These are phyloP conservation scores for Zizania palustris DNA, from an alignment of 202 grass and related monocot genomes.

Conservation along the genomic window DNA sequence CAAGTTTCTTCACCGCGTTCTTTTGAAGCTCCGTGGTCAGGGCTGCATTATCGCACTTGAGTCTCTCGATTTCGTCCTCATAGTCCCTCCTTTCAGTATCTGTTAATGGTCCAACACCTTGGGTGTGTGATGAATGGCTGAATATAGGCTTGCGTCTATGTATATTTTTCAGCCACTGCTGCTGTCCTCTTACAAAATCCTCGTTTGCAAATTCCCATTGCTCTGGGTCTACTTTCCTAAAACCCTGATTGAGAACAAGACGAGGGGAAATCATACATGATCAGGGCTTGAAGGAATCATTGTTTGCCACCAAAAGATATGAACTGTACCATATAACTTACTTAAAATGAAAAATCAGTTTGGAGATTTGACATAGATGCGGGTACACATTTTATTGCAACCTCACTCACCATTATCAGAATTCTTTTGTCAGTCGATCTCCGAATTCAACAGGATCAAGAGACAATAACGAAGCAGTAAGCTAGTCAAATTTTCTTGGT, in stretches of 20 bases:
- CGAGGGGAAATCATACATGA: background rate
- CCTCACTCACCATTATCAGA: background rate
- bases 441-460: conserved; percentile 20
- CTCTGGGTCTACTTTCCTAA: conserved; percentile 89
- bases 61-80: conserved; percentile 74
- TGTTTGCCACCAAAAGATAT: background rate
- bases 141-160: conserved; percentile 91
- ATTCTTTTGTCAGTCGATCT: background rate
- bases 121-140: conserved; percentile 74
- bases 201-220: conserved; percentile 97
- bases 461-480: background rate
- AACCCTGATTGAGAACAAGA: conserved; percentile 60
- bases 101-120: conserved; percentile 43
- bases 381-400: conserved; percentile 15
- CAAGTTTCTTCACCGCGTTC: conserved; percentile 64
- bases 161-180: conserved; percentile 73
- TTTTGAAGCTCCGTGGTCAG: conserved; percentile 67
- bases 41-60: conserved; percentile 61
- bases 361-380: conserved; percentile 4
- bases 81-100: conserved; percentile 73
- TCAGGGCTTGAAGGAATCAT: conserved; percentile 22
- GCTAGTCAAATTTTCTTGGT: conserved; percentile 2
- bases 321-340: background rate
- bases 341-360: conserved; percentile 4
- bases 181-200: conserved; percentile 69